Evolutionary conservation across 1,284 basidiomycete species (phyloP), one percentile per base, ranked within the genome.

Genomic region (Apiotrichum porosum): DNA sequence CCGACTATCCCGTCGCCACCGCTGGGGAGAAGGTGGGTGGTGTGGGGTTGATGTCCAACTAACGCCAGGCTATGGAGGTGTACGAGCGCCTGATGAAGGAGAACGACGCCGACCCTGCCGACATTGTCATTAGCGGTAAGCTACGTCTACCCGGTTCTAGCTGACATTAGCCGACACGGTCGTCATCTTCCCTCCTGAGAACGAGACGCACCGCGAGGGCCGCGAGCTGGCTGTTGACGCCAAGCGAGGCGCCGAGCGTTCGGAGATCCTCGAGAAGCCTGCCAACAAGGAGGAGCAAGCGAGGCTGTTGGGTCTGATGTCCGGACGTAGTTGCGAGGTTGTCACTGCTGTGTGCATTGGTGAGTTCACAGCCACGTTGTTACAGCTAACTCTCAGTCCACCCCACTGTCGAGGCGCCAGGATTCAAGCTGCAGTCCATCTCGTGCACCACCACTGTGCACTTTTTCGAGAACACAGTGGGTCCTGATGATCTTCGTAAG

Each of bases 1-100:
- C 89, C 51, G 90, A 95, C 66, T 97, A 98, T 68, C 89, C 93
- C 0, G 88, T 95, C 6, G 84, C 92, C 9, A 97, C 92, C 0
- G 90, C 90, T 2, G 83, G 83, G 2, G 85, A 93, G 58, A 97
- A 97, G 77, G 80, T 77, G 17, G 32, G 58, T 26, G 32, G 12
- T 0, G 18, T n/a, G 2, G 19, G 12, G 3, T 18, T 9, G 9
- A 3, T 4, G 5, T 9, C 17, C 2, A 24, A 42, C 42, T 40
- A 6, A 44, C 21, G 21, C 10, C 52, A 78, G 76, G 92, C 86
- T 0, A 81, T 91, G 9, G 88, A 94, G 63, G 91, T 94, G n/a
- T 95, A 95, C 63, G 83, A 88, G 68, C 79, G 84, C 28, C 75
- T 95, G 21, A 84, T 94, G 46, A 68, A 57, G 44, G 76, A 82